Conservation (phyloP, 179 eudicot species). For the Beta macrorhiza region DNA sequence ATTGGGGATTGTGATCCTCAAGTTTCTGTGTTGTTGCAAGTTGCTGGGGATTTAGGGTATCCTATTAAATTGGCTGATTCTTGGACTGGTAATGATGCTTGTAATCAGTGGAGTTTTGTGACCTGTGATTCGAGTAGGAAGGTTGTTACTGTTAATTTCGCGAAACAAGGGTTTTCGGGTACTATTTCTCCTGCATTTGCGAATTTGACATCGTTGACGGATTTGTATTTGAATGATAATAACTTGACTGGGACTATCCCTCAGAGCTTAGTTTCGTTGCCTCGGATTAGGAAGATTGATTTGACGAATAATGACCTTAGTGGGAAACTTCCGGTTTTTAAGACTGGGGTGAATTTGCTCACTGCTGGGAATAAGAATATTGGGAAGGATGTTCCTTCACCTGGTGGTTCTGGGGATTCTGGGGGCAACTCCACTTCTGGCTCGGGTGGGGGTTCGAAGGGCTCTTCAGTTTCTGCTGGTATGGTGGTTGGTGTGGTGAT, state of each 20-base stretch:
- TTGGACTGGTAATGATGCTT: slow-evolving; percentile 67
- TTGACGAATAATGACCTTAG: slow-evolving; percentile 60
- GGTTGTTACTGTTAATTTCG: slow-evolving; percentile 47
- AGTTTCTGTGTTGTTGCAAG: slow-evolving; percentile 43
- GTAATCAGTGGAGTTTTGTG: slow-evolving; percentile 48
- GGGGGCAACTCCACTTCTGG: slow-evolving; percentile 29
- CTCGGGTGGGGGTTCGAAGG: slow-evolving; percentile 32
- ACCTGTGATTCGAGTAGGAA: slow-evolving; percentile 44
- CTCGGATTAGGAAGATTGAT: slow-evolving; percentile 49
- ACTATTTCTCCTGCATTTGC: slow-evolving; percentile 60
- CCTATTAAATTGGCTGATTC: slow-evolving; percentile 56
- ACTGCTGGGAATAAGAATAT: slow-evolving; percentile 50
- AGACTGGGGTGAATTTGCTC: slow-evolving; percentile 31
- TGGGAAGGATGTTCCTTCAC: slow-evolving; percentile 35
- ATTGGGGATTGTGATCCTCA: slow-evolving; percentile 59
- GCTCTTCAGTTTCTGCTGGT: slow-evolving; percentile 37
- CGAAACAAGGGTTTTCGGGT: slow-evolving; percentile 49
- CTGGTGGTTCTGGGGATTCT: slow-evolving; percentile 36
- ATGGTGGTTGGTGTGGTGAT: slow-evolving; percentile 45
- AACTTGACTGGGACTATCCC: slow-evolving; percentile 68
- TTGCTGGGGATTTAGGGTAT: slow-evolving; percentile 54
- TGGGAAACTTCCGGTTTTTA: slow-evolving; percentile 51
- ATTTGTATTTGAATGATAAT: slow-evolving; percentile 57
- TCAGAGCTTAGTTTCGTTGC: slow-evolving; percentile 40
- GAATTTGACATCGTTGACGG: slow-evolving; percentile 42